Percentiles rank a stretch among this genome's conserved stretches.
phyloP scores from a whole-genome alignment of 148 eudicot genomes.

The Dianthus caryophyllus region DNA sequence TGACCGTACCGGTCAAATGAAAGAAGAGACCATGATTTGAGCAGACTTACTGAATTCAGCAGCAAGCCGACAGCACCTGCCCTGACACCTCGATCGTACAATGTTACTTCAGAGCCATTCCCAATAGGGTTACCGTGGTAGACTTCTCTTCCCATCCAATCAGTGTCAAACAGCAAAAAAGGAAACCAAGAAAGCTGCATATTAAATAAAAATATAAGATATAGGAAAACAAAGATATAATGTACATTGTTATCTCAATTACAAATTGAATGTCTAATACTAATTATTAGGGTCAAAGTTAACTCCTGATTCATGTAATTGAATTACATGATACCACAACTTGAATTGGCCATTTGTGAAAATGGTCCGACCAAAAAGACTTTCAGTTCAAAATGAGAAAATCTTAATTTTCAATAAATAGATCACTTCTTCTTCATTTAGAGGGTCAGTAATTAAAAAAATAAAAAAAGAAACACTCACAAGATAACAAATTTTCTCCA shows the following conservation, averaged over 20 bases:
- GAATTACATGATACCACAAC: too few species aligned
- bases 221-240: neutral
- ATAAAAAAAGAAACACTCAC: too few species aligned
- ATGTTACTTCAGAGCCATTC: constrained; percentile 40
- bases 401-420: too few species aligned
- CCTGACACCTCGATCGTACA: constrained; percentile 92
- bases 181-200: constrained; percentile 97
- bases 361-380: too few species aligned
- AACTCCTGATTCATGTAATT: too few species aligned
- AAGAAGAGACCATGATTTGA: constrained; percentile 17
- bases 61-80: constrained; percentile 99
- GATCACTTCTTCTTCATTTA: too few species aligned
- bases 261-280: too few species aligned
- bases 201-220: neutral
- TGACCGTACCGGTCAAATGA: constrained; percentile 5
- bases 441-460: too few species aligned
- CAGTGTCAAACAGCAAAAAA: constrained; percentile 91
- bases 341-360: too few species aligned
- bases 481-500: too few species aligned
- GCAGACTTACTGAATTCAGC: constrained; percentile 94
- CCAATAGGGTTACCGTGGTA: constrained; percentile 83
- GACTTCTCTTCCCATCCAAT: constrained; percentile 99
- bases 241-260: neutral
- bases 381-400: too few species aligned
- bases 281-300: too few species aligned